phyloP scores from a whole-genome alignment of 2,329 filamentous ascomycete species.

The Bipolaris sorokiniana region DNA sequence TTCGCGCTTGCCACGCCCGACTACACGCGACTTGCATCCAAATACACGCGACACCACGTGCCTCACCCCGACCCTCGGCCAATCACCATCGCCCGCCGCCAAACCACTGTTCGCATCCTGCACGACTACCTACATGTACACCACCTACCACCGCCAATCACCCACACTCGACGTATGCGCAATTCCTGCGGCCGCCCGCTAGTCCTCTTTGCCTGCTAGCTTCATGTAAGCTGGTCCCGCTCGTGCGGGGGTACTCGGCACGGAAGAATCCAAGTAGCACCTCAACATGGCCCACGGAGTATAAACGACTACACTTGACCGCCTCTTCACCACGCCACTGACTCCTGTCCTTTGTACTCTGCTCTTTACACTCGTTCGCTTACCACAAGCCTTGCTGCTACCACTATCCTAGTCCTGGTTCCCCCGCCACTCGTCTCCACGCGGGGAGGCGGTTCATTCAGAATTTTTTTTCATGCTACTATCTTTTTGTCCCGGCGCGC shows the following conservation, averaged over 20 bases:
- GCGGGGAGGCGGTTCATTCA: background rate
- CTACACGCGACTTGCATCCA: background rate
- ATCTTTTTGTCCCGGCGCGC: no score
- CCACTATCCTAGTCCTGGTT: background rate
- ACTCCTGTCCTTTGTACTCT: background rate
- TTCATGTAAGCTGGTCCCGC: slow-evolving; percentile 3
- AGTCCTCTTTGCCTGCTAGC: slow-evolving; percentile 1
- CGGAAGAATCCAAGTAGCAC: slow-evolving; percentile 8
- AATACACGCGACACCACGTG: background rate
- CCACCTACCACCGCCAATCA: background rate
- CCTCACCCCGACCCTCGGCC: background rate
- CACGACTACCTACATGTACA: background rate
- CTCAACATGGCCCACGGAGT: slow-evolving; percentile 10
- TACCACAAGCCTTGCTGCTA: background rate
- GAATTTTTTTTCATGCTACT: background rate
- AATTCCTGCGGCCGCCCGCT: slow-evolving; percentile 2
- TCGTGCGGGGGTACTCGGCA: slow-evolving; percentile 4
- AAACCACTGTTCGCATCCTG: slow-evolving; percentile 5
- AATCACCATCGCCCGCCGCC: background rate
- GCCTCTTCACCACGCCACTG: slow-evolving; percentile 9
- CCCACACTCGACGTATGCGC: background rate
- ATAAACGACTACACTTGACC: slow-evolving; percentile 4
- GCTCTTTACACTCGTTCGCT: background rate
- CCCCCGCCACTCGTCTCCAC: slow-evolving; percentile 1
- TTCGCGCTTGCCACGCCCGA: background rate